A percentile compares a stretch with the other conserved stretches of the same genome.
These are phyloP conservation scores for Acaromyces ingoldii DNA, from an alignment of 1,284 basidiomycete genomes.

Conservation along the genomic window DNA sequence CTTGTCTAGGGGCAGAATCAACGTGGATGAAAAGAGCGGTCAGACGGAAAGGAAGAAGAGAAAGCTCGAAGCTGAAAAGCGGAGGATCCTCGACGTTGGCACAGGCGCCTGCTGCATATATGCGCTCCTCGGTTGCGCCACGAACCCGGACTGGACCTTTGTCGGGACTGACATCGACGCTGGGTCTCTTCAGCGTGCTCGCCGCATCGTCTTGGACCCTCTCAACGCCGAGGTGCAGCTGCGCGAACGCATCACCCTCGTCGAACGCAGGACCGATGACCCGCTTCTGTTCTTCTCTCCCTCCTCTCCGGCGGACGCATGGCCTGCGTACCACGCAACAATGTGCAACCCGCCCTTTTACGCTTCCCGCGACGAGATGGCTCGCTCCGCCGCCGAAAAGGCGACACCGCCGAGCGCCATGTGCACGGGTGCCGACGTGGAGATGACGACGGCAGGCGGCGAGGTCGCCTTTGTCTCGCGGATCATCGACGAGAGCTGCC, in stretches of 20 bases:
- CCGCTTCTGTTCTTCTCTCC: constrained; percentile 57
- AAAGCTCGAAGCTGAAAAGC: neutral
- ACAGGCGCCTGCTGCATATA: constrained; percentile 89
- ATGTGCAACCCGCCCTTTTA: constrained; percentile 99
- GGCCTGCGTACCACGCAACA: constrained; percentile 54
- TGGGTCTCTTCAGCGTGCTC: constrained; percentile 24
- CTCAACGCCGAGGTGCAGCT: constrained; percentile 58
- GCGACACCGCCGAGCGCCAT: constrained; percentile 16
- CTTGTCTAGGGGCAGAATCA: neutral
- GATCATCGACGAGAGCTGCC: constrained; percentile 75
- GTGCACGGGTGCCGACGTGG: constrained; percentile 74
- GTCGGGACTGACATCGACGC: constrained; percentile 31
- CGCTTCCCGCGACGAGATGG: constrained; percentile 64
- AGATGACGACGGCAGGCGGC: constrained; percentile 82
- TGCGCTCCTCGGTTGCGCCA: constrained; percentile 62
- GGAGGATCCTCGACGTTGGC: constrained; percentile 59
- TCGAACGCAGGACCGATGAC: constrained; percentile 53
- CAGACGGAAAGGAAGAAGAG: neutral
- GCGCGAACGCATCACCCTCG: constrained; percentile 57
- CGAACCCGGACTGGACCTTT: constrained; percentile 23
- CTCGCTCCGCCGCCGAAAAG: constrained; percentile 14
- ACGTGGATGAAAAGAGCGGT: neutral
- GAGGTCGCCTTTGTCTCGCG: constrained; percentile 70
- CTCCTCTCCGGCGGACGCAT: constrained; percentile 26
- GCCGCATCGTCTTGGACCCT: constrained; percentile 61